Evolutionary conservation across 2,329 filamentous ascomycete species (phyloP), one percentile per base, ranked within the genome.

Genomic region (Fusarium caatingaense): DNA sequence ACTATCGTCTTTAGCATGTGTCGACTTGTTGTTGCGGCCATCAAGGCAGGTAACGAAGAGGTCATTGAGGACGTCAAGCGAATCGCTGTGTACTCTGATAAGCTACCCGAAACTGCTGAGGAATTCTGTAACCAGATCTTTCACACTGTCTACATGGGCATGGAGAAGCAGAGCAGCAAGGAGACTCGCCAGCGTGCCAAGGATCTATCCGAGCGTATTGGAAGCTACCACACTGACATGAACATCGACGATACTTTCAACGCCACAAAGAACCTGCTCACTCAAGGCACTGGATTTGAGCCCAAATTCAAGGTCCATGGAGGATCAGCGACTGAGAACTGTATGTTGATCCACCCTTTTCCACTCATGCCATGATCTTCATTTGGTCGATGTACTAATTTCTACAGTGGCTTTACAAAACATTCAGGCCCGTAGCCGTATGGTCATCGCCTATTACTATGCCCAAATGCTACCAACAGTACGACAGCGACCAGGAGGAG

Each of bases 201-300:
- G 74, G 83, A 86, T 1, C 83, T 95, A 1, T 78, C 85, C 7
- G 74, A 82, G 6, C 84, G 82, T 7, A 93, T 95, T 55, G 92
- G 92, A 5, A 84, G 87, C 18, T 90, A 93, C 74, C 93, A 96
- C 76, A 84, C 88, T 6, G 87, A 94, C 74, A 82, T 93, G 46
- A 88, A 93, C 73, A 93, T 95, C 60, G 93, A 95, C 75, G 84
- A 85, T 3, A 85, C 90, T 11, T 88, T 89, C 65, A 82, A 86
- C 21, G 67, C 56, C 11, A 67, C 49, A 54, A 88, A 86, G 70
- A 84, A 84, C 45, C 79, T 93, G 2, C 83, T 93, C 57, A 83
- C 84, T 0, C 77, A 83, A 4, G 85, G 88, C 1, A 87, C 89
- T 3, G 82, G 82, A 42, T 93, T 92, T 71, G 73, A 75, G 18